Base-by-base conservation (phyloP, 1,284 basidiomycete genomes). In the Ustanciosporium gigantosporum region DNA sequence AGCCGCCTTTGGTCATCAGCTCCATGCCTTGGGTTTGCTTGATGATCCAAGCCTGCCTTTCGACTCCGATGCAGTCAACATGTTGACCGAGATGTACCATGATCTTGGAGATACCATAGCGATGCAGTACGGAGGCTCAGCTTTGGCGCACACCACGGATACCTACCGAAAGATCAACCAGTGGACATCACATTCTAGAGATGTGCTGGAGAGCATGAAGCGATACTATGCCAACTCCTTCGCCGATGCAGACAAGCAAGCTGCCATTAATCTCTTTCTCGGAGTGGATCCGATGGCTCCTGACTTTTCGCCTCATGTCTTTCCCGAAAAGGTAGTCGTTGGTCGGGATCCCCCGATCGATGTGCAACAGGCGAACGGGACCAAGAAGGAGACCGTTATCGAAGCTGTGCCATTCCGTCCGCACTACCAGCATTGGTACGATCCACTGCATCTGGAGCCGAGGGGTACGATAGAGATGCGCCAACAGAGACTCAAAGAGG, bases 71-170 rank as follows among this genome's bases (percentile, higher is more conserved):
- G 92, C 91, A 0, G 89, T 95, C 38, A 91, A 95, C 77, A 93
- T 98, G 85, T 78, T 99, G 65, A 98, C 93, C 0, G 92, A 97
- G 79, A 97, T 99, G 93, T 98, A 96, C 78, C 92, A 97, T 76
- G 74, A 76, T 36, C 56, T 76, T 1, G 75, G 75, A 14, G 75
- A 77, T 34, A 93, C 92, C 2, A 87, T 98, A 49, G 94, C 95
- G 0, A 82, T 97, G 69, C 95, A 99, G 76, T 74, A 76, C 37
- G 70, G 73, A 25, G 74, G 75, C 1, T 93, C 90, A 73, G 92
- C 93, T 0, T 84, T 98, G 5, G 94, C 98, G 29, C 98, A 98
- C 70, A 85, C 94, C 1, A 91, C 97, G 8, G 93, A 98, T 76
- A 97, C 91, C 0, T 98, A 98, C 74, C 86, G 93, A 32, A 85